These are phyloP conservation scores for Penicillium brevicompactum DNA, from an alignment of 2,329 filamentous ascomycete species.

Conservation along the genomic window DNA sequence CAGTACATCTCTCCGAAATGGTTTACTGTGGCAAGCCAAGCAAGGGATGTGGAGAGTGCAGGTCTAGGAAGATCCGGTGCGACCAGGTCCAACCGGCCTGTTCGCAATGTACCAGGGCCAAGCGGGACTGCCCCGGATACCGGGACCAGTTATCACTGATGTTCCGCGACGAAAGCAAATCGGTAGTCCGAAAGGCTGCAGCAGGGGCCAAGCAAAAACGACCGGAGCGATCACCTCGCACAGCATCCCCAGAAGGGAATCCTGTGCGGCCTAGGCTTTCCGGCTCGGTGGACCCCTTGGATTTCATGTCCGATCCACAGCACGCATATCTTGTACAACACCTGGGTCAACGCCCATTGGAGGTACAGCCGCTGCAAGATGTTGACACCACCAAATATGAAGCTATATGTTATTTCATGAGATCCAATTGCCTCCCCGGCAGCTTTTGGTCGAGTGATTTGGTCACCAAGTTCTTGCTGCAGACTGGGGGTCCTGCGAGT, in stretches of 20 bases:
- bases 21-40: conserved; percentile 49
- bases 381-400: conserved; percentile 31
- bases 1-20: conserved; percentile 27
- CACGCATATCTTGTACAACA: conserved; percentile 17
- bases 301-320: conserved; percentile 24
- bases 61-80: conserved; percentile 52
- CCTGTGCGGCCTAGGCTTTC: conserved; percentile 6
- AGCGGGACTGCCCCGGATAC: conserved; percentile 65
- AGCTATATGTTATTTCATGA: conserved; percentile 40
- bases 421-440: conserved; percentile 36
- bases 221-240: conserved; percentile 22
- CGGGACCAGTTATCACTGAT: conserved; percentile 65
- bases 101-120: conserved; percentile 63
- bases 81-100: conserved; percentile 64
- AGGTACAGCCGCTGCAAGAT: conserved; percentile 26
- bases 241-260: conserved; percentile 29
- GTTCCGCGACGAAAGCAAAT: conserved; percentile 67
- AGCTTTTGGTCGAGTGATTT: conserved; percentile 28
- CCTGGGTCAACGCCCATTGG: conserved; percentile 17
- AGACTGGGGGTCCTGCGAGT: conserved; percentile 24
- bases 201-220: conserved; percentile 22
- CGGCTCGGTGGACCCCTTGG: conserved; percentile 14
- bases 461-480: conserved; percentile 24
- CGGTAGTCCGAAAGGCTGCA: conserved; percentile 61
- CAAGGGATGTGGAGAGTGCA: conserved; percentile 48